phyloP scores from a whole-genome alignment of 192 early-diverging fungal genomes.

The Helicostylum pulchrum region DNA sequence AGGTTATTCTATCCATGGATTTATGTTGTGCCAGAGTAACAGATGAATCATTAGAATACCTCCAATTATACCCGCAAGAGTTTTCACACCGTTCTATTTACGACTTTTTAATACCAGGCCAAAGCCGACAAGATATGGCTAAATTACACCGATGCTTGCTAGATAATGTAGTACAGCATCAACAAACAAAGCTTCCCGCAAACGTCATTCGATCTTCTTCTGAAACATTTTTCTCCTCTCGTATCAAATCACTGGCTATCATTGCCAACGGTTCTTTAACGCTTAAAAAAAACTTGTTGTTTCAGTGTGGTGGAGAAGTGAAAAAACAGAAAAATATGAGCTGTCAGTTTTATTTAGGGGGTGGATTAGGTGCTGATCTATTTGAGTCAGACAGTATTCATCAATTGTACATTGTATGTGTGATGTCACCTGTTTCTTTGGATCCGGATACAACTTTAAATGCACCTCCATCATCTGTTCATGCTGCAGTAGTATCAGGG shows the following conservation, averaged over 20 bases:
- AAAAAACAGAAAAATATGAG: too few relatives aligned
- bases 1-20: constrained; percentile 46
- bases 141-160: constrained; percentile 31
- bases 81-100: constrained; percentile 48
- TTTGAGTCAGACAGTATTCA: constrained; percentile 36
- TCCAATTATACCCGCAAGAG: constrained; percentile 50
- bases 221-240: constrained; percentile 28
- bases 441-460: background rate
- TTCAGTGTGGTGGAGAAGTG: constrained; percentile 16
- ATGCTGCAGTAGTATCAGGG: too few relatives aligned
- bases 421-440: background rate
- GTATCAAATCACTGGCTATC: constrained; percentile 3
- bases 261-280: constrained; percentile 40
- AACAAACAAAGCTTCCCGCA: constrained; percentile 11
- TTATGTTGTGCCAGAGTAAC: constrained; percentile 48
- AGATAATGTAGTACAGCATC: constrained; percentile 31
- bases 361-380: constrained; percentile 53
- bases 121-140: constrained; percentile 29
- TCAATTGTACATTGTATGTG: constrained; percentile 46
- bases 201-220: constrained; percentile 21
- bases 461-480: too few relatives aligned
- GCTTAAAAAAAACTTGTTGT: constrained; percentile 40
- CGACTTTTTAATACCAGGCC: constrained; percentile 36
- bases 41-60: constrained; percentile 45
- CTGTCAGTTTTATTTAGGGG: constrained; percentile 51